A percentile compares a stretch with the other conserved stretches of the same genome.
phyloP scores from a whole-genome alignment of 1,284 basidiomycete genomes.

The Fomitiporia mediterranea region DNA sequence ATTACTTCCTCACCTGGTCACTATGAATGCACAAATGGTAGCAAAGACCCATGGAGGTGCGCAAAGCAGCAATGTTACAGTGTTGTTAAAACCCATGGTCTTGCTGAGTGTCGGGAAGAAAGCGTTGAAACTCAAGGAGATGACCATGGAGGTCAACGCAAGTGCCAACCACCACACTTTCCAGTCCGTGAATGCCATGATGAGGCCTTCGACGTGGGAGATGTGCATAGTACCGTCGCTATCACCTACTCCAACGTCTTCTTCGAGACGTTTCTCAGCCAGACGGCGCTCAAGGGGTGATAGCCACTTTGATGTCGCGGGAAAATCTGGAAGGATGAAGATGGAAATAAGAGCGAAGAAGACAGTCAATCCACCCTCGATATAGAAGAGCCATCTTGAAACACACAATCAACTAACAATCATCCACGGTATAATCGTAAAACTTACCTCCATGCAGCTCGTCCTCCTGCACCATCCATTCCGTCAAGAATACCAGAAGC shows the following conservation, averaged over 20 bases:
- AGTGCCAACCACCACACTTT: slow-evolving; percentile 72
- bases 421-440: background rate
- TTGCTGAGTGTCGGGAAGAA: slow-evolving; percentile 67
- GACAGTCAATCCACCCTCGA: slow-evolving; percentile 67
- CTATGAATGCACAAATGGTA: slow-evolving; percentile 44
- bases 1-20: slow-evolving; percentile 40
- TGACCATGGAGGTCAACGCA: slow-evolving; percentile 46
- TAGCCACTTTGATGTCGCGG: slow-evolving; percentile 54
- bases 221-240: slow-evolving; percentile 1
- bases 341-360: slow-evolving; percentile 55
- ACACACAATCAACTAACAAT: slow-evolving; percentile 11
- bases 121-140: slow-evolving; percentile 70
- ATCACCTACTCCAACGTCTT: slow-evolving; percentile 57
- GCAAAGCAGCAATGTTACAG: slow-evolving; percentile 66
- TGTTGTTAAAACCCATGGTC: slow-evolving; percentile 64
- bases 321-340: slow-evolving; percentile 77
- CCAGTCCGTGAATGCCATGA: slow-evolving; percentile 60
- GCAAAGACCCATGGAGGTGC: slow-evolving; percentile 77
- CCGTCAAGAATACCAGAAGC: slow-evolving; percentile 65
- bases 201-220: slow-evolving; percentile 43
- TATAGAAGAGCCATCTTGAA: slow-evolving; percentile 73
- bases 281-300: slow-evolving; percentile 58
- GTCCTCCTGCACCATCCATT: slow-evolving; percentile 68
- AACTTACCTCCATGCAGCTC: slow-evolving; percentile 66
- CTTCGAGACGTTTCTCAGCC: slow-evolving; percentile 66